phyloP scores from a whole-genome alignment of 2,329 filamentous ascomycete species.

The Stylonectria norvegica region DNA sequence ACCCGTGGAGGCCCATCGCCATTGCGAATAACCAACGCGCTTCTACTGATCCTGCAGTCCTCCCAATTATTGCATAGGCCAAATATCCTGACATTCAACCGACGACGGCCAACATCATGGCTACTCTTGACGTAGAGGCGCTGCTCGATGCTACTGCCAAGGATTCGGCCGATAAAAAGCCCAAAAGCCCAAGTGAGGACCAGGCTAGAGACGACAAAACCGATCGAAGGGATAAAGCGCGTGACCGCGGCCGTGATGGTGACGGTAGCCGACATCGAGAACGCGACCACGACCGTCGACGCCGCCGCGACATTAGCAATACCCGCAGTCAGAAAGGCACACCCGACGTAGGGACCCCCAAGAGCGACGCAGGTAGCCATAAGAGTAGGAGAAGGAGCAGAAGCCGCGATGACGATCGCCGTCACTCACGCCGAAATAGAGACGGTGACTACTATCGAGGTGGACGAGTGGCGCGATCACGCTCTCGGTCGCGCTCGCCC shows the following conservation, averaged over 20 bases:
- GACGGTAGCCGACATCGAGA: slow-evolving; percentile 53
- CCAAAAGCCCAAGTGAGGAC: slow-evolving; percentile 46
- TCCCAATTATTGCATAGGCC: no score
- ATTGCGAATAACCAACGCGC: no score
- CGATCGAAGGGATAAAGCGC: slow-evolving; percentile 52
- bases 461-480: slow-evolving; percentile 51
- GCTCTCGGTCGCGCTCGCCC: slow-evolving; percentile 71
- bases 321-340: slow-evolving; percentile 45
- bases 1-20: no score
- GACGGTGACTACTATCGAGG: slow-evolving; percentile 67
- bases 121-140: slow-evolving; percentile 74
- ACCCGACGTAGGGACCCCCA: slow-evolving; percentile 61
- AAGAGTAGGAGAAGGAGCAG: slow-evolving; percentile 78
- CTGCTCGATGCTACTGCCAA: slow-evolving; percentile 82
- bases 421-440: slow-evolving; percentile 70
- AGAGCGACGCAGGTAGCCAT: slow-evolving; percentile 74
- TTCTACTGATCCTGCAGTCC: no score
- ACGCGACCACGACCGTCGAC: slow-evolving; percentile 50
- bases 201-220: slow-evolving; percentile 43
- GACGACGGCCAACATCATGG: no score
- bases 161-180: slow-evolving; percentile 49
- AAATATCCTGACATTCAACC: no score
- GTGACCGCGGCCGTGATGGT: slow-evolving; percentile 55
- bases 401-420: slow-evolving; percentile 72
- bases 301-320: slow-evolving; percentile 55